Conservation (phyloP, 192 early-diverging fungal species). For the Linnemannia elongata region DNA sequence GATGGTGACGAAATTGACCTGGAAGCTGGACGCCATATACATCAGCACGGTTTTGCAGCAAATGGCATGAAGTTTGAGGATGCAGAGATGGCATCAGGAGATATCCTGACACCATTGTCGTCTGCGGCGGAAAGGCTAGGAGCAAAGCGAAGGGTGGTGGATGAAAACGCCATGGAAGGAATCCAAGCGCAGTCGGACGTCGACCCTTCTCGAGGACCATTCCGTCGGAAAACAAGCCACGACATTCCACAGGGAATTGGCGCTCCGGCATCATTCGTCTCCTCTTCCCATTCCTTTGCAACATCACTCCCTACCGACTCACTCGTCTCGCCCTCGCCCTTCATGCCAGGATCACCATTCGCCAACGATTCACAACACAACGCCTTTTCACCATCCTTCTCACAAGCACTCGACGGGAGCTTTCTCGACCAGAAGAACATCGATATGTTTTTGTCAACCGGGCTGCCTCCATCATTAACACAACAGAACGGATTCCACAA, state of each 20-base stretch:
- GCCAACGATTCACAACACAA: conserved; percentile 25
- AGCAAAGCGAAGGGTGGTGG: conserved; percentile 38
- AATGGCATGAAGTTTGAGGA: conserved; percentile 23
- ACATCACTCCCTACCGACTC: conserved; percentile 1
- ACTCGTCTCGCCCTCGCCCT: conserved; percentile 25
- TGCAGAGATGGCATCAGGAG: conserved; percentile 28
- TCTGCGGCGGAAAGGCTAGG: conserved; percentile 31
- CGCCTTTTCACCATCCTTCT: conserved; percentile 21
- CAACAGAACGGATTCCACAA: neutral
- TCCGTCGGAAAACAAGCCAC: conserved; percentile 55
- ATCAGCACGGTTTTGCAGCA: conserved; percentile 5
- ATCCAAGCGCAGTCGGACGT: conserved; percentile 19
- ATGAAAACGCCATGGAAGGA: conserved; percentile 38
- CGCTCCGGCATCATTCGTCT: neutral
- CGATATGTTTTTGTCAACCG: conserved; percentile 34
- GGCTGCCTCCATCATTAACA: neutral
- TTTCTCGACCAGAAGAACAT: conserved; percentile 52
- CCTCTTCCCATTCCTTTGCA: neutral
- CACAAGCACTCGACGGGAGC: conserved; percentile 27
- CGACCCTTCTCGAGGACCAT: conserved; percentile 41
- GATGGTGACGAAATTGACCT: conserved; percentile 47
- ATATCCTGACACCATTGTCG: conserved; percentile 26
- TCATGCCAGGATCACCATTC: conserved; percentile 40
- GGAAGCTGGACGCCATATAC: conserved; percentile 41
- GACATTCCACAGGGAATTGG: conserved; percentile 14